Evolutionary conservation across 805 yeast genomes (phyloP).

Genomic region (Komagataella mondaviorum): DNA sequence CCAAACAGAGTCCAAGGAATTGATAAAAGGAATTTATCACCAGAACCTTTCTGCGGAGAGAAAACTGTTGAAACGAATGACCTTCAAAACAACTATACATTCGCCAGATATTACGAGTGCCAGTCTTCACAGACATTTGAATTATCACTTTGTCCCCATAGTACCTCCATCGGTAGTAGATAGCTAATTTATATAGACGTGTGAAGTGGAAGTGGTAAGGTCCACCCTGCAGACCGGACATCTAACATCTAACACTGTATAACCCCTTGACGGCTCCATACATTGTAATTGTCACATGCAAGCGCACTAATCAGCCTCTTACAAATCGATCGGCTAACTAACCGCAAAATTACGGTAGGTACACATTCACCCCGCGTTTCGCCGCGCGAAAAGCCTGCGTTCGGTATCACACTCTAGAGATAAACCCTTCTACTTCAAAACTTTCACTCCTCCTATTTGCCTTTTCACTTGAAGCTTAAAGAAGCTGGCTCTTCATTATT

Average conservation of each 20-base stretch:
- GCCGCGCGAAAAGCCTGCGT: not conserved
- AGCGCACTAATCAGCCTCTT: not conserved
- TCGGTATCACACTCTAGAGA: not conserved
- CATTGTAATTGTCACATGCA: not conserved
- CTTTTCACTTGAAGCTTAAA: not conserved
- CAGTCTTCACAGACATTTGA: constrained; percentile 23
- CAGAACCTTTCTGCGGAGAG: constrained; percentile 13
- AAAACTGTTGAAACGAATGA: constrained; percentile 10
- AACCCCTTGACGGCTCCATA: not conserved
- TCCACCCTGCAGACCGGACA: not conserved
- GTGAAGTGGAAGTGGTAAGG: too few species aligned
- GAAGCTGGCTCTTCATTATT: not conserved
- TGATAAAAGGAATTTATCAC: constrained; percentile 10
- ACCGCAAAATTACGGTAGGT: not conserved
- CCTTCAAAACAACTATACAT: constrained; percentile 10
- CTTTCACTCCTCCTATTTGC: not conserved
- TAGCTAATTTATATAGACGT: not conserved
- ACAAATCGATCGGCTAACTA: not conserved
- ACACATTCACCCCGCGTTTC: not conserved
- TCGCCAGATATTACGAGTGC: constrained; percentile 4
- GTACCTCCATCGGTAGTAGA: constrained; percentile 19
- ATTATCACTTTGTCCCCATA: constrained; percentile 32
- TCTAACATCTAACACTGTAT: not conserved
- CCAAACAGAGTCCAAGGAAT: constrained; percentile 9
- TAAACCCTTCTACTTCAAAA: not conserved